These are phyloP conservation scores for Leptographium radiaticola DNA, from an alignment of 2,329 filamentous ascomycete genomes.

Conservation along the genomic window DNA sequence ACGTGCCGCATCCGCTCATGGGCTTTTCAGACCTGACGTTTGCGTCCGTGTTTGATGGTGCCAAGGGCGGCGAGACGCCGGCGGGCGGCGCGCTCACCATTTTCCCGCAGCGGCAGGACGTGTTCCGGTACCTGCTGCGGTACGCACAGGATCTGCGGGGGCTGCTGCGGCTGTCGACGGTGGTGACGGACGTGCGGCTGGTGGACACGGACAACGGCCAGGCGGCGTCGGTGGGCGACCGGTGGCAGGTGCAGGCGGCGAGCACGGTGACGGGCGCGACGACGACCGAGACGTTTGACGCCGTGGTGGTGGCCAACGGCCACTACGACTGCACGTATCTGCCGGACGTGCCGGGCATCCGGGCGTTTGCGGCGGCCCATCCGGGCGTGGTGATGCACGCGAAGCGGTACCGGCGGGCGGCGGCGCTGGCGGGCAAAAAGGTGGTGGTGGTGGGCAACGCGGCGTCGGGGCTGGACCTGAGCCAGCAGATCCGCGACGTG, in stretches of 20 bases:
- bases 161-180: conserved; percentile 56
- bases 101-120: conserved; percentile 59
- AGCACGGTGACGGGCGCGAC: conserved; percentile 15
- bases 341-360: conserved; percentile 47
- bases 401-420: conserved; percentile 62
- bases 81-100: conserved; percentile 31
- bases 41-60: conserved; percentile 20
- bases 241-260: conserved; percentile 49
- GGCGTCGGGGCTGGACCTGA: conserved; percentile 75
- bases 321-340: conserved; percentile 61
- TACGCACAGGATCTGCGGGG: conserved; percentile 58
- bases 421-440: conserved; percentile 52
- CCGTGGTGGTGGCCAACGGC: conserved; percentile 61
- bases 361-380: conserved; percentile 43
- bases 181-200: conserved; percentile 48
- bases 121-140: conserved; percentile 59
- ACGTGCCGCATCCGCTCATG: conserved; percentile 77
- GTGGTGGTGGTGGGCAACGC: conserved; percentile 76
- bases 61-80: background rate
- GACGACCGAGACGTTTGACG: conserved; percentile 46
- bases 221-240: conserved; percentile 19
- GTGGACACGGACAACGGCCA: conserved; percentile 4
- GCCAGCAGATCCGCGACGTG: conserved; percentile 54
- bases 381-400: conserved; percentile 57
- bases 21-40: conserved; percentile 60